Evolutionary conservation across 805 yeast species (phyloP), one percentile per base, ranked within the genome.

Genomic region (Yamadazyma scolyti): DNA sequence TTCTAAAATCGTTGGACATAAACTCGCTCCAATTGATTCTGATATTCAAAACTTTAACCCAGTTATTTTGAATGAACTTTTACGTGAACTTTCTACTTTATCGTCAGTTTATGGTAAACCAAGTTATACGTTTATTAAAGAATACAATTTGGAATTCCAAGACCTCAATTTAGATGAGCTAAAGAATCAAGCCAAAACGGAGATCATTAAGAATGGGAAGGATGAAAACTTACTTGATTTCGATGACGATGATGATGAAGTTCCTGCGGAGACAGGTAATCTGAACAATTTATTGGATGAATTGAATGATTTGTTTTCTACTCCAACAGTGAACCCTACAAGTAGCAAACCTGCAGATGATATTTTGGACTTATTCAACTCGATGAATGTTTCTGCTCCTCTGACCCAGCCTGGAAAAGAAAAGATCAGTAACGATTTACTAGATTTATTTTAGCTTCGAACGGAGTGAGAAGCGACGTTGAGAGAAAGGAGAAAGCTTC

Each of bases 91-190:
- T 34, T 79, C 94, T 3, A 82, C 93, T 6, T 70, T 93, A 39
- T 80, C 96, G 22, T 86, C 97, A 0, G 93, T 93, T 2, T 86
- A 86, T 50, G 94, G 83, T 57, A 82, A 82, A 50, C 95, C 97
- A 9, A 77, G 84, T 4, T 64, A 75, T 12, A 66, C 77, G 20
- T 82, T 82, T 47, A 63, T 78, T 41, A 51, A 61, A 43, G 43
- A 56, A 28, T 43, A 56, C 5, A 34, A 52, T 39, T 68, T 67
- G 31, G 26, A 19, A 9, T 33, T 33, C 16, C 12, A 35, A 39
- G 20, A 40, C 28, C 16, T 75, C 36, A 44, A 51, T 18, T 66
- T 89, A 28, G 87, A 83, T 43, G 97, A 89, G 52, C 75, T 85
- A 54, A 79, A 78, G 43, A 77, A 74, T 39, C 61, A 81, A 44